phyloP scores from a whole-genome alignment of 768 basidiomycete genomes.

The Daedaleopsis sinensis region DNA sequence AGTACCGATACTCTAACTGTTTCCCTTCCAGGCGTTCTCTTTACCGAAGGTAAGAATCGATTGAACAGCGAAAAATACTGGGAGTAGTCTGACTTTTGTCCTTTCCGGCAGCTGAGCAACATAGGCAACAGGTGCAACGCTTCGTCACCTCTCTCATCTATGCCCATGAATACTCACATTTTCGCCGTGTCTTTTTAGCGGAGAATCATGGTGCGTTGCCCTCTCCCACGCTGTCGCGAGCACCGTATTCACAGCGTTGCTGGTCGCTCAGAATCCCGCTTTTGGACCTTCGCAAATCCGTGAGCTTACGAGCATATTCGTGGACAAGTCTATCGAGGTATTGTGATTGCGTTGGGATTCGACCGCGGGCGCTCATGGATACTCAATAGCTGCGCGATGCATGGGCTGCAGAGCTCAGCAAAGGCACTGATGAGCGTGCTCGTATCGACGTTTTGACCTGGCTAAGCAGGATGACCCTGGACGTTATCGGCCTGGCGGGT shows the following conservation, averaged over 20 bases:
- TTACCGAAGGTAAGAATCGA: slow-evolving; percentile 38
- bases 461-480: slow-evolving; percentile 40
- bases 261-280: slow-evolving; percentile 55
- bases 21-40: slow-evolving; percentile 45
- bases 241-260: neutral
- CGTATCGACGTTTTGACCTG: slow-evolving; percentile 37
- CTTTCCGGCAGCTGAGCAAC: slow-evolving; percentile 33
- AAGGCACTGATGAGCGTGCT: slow-evolving; percentile 19
- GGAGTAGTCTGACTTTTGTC: neutral
- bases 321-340: slow-evolving; percentile 56
- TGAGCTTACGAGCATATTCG: slow-evolving; percentile 57
- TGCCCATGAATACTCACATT: neutral
- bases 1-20: neutral
- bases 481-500: slow-evolving; percentile 43
- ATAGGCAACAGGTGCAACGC: slow-evolving; percentile 39
- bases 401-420: slow-evolving; percentile 33
- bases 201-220: slow-evolving; percentile 31
- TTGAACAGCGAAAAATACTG: neutral
- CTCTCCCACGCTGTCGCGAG: neutral
- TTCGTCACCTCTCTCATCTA: neutral
- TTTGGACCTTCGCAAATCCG: slow-evolving; percentile 64
- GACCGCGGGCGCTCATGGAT: neutral
- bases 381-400: slow-evolving; percentile 20
- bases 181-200: slow-evolving; percentile 1
- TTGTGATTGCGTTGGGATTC: neutral